These are phyloP conservation scores for Radiomyces spectabilis DNA, from an alignment of 192 early-diverging fungal genomes.

Conservation along the genomic window DNA sequence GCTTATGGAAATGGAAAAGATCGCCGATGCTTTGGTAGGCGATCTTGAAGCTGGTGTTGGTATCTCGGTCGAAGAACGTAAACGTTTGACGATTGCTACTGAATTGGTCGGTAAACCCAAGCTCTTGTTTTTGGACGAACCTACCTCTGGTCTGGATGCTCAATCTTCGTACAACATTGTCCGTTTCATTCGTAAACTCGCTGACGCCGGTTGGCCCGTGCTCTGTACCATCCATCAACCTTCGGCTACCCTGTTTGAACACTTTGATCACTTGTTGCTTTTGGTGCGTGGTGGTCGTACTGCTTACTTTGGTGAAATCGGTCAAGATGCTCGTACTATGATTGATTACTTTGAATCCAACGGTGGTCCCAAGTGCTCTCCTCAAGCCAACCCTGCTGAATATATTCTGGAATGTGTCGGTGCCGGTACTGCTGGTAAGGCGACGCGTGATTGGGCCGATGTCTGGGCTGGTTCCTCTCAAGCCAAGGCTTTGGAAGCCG, in stretches of 20 bases:
- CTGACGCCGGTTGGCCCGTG: slow-evolving; percentile 58
- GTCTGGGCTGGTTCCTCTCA: slow-evolving; percentile 61
- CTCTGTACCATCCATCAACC: slow-evolving; percentile 88
- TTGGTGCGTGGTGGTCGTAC: slow-evolving; percentile 69
- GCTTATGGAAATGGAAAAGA: slow-evolving; percentile 66
- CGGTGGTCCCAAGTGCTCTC: slow-evolving; percentile 61
- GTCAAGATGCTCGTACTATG: slow-evolving; percentile 53
- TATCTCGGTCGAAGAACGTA: slow-evolving; percentile 83
- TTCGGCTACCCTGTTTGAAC: slow-evolving; percentile 72
- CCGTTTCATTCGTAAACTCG: slow-evolving; percentile 59
- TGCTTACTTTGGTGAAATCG: slow-evolving; percentile 78
- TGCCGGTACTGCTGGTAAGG: slow-evolving; percentile 38
- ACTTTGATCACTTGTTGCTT: slow-evolving; percentile 79
- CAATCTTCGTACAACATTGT: slow-evolving; percentile 77
- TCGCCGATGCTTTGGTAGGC: slow-evolving; percentile 70
- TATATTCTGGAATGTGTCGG: slow-evolving; percentile 82
- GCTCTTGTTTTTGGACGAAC: slow-evolving; percentile 84
- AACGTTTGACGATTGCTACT: slow-evolving; percentile 78
- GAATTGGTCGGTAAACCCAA: slow-evolving; percentile 77
- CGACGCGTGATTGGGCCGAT: slow-evolving; percentile 61
- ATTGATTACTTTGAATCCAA: slow-evolving; percentile 68
- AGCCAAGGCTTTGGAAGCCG: slow-evolving; percentile 28
- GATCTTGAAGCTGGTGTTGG: slow-evolving; percentile 62
- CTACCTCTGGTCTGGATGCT: slow-evolving; percentile 78
- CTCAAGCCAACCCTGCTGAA: slow-evolving; percentile 74